phyloP scores from a whole-genome alignment of 257 asterid genomes.

The Ballota nigra region DNA sequence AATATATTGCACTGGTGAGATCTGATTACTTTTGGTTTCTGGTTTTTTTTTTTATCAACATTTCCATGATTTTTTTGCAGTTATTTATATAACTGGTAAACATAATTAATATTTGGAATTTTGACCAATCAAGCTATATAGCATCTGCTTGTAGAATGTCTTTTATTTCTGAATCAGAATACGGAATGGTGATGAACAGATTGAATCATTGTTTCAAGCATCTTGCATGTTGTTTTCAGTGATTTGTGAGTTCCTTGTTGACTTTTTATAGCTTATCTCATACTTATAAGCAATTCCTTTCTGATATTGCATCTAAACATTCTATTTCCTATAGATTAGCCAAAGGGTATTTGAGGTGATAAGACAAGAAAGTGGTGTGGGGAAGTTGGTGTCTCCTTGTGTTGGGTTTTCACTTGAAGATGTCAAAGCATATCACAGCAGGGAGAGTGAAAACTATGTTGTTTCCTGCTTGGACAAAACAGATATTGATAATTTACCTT shows the following conservation, averaged over 20 bases:
- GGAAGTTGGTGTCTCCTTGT: conserved; percentile 38
- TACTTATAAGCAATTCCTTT: conserved; percentile 1
- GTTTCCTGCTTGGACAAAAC: conserved; percentile 38
- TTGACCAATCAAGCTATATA: neutral
- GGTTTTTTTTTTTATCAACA: neutral
- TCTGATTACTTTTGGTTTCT: neutral
- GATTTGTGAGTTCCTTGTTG: neutral
- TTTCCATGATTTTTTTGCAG: neutral
- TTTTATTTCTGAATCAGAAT: neutral
- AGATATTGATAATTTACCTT: conserved; percentile 22
- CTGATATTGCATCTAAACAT: conserved; percentile 3
- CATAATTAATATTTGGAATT: neutral
- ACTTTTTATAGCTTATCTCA: neutral
- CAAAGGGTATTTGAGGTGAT: conserved; percentile 67
- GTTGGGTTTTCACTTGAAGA: conserved; percentile 34
- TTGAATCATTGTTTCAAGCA: neutral
- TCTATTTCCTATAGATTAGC: conserved; percentile 56
- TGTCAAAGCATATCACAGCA: conserved; percentile 34
- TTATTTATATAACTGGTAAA: neutral
- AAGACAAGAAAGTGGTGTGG: conserved; percentile 42
- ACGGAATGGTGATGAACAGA: neutral
- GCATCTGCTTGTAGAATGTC: neutral
- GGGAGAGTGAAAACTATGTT: conserved; percentile 32
- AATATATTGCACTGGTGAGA: neutral
- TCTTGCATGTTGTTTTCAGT: conserved; percentile 16